These are phyloP conservation scores for Cutaneotrichosporon sp. DNA, from an alignment of 1,284 basidiomycete genomes.

Conservation along the genomic window DNA sequence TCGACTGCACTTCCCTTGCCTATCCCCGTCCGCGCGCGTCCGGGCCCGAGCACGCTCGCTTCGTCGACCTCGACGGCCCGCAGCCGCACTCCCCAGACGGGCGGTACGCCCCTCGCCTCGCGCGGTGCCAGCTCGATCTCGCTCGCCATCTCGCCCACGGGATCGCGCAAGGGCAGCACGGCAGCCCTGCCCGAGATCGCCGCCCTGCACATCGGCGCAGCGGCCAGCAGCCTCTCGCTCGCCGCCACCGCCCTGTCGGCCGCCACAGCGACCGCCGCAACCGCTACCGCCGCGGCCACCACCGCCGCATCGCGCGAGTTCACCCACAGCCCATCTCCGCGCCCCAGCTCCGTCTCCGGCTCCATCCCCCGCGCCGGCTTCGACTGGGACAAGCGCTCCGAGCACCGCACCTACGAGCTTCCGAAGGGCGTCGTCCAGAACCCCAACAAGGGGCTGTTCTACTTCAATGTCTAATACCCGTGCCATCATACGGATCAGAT, in stretches of 20 bases:
- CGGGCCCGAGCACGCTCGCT: slow-evolving; percentile 8
- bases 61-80: slow-evolving; percentile 14
- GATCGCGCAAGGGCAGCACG: not conserved
- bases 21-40: slow-evolving; percentile 10
- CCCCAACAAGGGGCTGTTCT: slow-evolving; percentile 42
- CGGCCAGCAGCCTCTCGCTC: not conserved
- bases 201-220: slow-evolving; percentile 15
- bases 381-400: slow-evolving; percentile 30
- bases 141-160: not conserved
- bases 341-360: not conserved
- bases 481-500: too few species aligned
- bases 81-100: slow-evolving; percentile 12
- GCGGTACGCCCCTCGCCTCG: not conserved
- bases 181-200: slow-evolving; percentile 22
- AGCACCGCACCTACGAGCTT: slow-evolving; percentile 37
- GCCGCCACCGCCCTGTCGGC: not conserved
- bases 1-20: slow-evolving; percentile 10
- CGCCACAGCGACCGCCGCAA: slow-evolving; percentile 6
- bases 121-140: not conserved
- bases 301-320: not conserved
- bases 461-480: slow-evolving; percentile 31
- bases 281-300: slow-evolving; percentile 7
- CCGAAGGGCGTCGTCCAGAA: slow-evolving; percentile 37
- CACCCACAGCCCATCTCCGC: not conserved
- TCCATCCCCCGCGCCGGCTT: slow-evolving; percentile 28